These are phyloP conservation scores for Mytilinidion resinicola DNA, from an alignment of 495 filamentous ascomycete genomes.

Conservation along the genomic window DNA sequence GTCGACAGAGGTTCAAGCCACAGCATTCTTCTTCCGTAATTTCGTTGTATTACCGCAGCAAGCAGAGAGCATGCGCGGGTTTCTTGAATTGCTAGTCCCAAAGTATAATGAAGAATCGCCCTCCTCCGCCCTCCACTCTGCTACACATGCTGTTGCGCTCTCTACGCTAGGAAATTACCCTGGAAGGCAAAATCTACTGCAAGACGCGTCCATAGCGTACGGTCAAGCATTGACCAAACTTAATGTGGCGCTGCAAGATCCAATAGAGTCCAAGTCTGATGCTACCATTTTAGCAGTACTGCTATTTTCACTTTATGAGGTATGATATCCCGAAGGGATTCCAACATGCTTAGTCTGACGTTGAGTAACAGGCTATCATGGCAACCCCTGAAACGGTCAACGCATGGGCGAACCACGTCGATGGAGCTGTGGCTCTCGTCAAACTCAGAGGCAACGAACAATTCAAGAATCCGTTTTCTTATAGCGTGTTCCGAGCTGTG, in stretches of 20 bases:
- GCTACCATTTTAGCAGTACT: slow-evolving; percentile 29
- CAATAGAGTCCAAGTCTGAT: slow-evolving; percentile 24
- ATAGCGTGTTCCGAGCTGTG: slow-evolving; percentile 31
- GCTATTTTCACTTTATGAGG: slow-evolving; percentile 34
- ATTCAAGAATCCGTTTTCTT: slow-evolving; percentile 27
- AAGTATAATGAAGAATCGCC: slow-evolving; percentile 24
- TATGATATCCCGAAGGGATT: slow-evolving; percentile 3
- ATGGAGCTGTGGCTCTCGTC: slow-evolving; percentile 31
- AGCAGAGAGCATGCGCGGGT: slow-evolving; percentile 28
- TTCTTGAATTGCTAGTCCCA: slow-evolving; percentile 27
- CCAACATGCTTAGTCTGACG: neutral
- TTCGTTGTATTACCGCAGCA: slow-evolving; percentile 31
- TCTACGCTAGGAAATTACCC: slow-evolving; percentile 29
- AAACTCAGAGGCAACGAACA: slow-evolving; percentile 30
- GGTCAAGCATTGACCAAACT: slow-evolving; percentile 28
- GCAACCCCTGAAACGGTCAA: slow-evolving; percentile 22
- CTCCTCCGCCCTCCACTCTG: slow-evolving; percentile 29
- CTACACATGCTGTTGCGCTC: slow-evolving; percentile 31
- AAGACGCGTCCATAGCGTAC: slow-evolving; percentile 23
- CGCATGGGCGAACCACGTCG: slow-evolving; percentile 30
- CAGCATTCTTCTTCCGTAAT: slow-evolving; percentile 33
- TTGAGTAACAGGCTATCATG: slow-evolving; percentile 21
- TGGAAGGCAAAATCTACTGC: slow-evolving; percentile 20
- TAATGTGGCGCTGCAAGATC: slow-evolving; percentile 26
- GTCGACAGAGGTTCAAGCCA: slow-evolving; percentile 26